Conservation (phyloP, 176 grass and related monocot genomes). For the bread wheat (Triticum aestivum) region IWGSC_CS_RefSeq_v2.1 NC_057810.1:118787675-118788174, state of each 20-base stretch:
- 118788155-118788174: too few species aligned
- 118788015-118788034: background rate
- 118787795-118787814: background rate
- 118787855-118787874: background rate
- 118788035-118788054: background rate
- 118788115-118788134: too few species aligned
- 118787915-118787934: background rate
- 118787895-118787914: too few species aligned
- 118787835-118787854: too few species aligned
- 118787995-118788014: background rate
- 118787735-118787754: background rate
- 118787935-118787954: background rate
- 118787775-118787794: background rate
- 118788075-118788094: too few species aligned
- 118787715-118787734: background rate
- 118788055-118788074: too few species aligned
- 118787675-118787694: constrained; percentile 75
- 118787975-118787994: background rate
- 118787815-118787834: background rate
- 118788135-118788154: too few species aligned
- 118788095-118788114: too few species aligned
- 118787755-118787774: constrained; percentile 5
- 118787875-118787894: background rate
- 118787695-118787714: constrained; percentile 16
- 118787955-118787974: background rate